Evolutionary conservation across 2,329 filamentous ascomycete species (phyloP).

Genomic region (Diaporthe citrichinensis): DNA sequence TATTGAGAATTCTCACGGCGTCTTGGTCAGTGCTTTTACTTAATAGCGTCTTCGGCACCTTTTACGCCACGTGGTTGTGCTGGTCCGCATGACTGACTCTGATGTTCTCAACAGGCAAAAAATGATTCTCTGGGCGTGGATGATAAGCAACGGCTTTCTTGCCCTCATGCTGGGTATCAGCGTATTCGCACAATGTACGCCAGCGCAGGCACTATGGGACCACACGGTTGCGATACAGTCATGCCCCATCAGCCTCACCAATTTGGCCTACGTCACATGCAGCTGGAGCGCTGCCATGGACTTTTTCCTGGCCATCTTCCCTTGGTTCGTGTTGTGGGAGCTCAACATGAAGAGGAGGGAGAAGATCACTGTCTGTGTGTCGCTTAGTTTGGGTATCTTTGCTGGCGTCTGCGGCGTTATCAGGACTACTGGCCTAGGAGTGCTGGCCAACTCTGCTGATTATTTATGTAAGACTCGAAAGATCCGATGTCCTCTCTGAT

Average conservation of each 20-base stretch:
- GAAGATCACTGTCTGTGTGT: conserved; percentile 26
- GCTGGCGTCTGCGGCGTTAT: conserved; percentile 25
- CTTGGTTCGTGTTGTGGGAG: conserved; percentile 25
- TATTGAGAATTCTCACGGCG: conserved; percentile 16
- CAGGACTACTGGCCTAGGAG: conserved; percentile 29
- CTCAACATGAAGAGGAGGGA: conserved; percentile 33
- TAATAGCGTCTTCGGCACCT: neutral
- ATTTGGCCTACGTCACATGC: conserved; percentile 21
- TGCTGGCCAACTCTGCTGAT: conserved; percentile 2
- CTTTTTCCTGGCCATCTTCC: conserved; percentile 28
- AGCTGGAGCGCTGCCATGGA: conserved; percentile 33
- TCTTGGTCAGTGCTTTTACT: conserved; percentile 8
- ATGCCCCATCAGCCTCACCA: conserved; percentile 25
- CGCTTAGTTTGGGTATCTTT: conserved; percentile 26
- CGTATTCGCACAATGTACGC: conserved; percentile 19
- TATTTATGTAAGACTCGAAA: conserved; percentile 19
- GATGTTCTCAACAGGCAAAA: neutral
- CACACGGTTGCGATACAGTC: neutral
- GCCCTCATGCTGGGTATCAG: neutral
- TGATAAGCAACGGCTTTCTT: conserved; percentile 22
- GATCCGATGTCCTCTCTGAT: neutral
- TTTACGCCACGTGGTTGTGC: too few species aligned
- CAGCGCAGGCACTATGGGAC: conserved; percentile 18
- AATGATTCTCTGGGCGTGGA: conserved; percentile 27
- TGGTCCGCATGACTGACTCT: neutral